Evolutionary conservation across 768 basidiomycete species (phyloP), one percentile per base, ranked within the genome.

Genomic region (Hebeloma cylindrosporum): DNA sequence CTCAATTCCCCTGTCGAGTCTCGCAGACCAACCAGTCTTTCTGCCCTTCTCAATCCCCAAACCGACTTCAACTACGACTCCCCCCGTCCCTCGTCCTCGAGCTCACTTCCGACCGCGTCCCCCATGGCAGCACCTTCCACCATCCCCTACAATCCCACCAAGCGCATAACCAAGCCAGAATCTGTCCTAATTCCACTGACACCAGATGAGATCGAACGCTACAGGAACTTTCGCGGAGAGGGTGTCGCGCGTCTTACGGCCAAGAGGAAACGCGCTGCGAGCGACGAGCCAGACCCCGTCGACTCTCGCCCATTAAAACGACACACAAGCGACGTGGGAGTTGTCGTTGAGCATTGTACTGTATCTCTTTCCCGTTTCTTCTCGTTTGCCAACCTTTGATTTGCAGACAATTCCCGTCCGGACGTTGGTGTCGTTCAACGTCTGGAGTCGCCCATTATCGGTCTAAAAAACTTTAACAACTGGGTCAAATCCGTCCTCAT

Each of bases 401-500:
- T 25, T 52, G 10, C 44, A 96, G 95, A 99, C 67, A 98, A 99
- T 64, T 77, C 82, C 10, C 81, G 96, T 8, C 93, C 93, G 5
- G 93, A 99, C 47, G 87, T 95, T 7, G 93, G 92, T 45, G 80
- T 91, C 22, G 74, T 81, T 7, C 83, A 88, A 57, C 88, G 96
- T 23, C 77, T 78, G 52, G 82, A 87, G 13, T 97, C 94, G 5
- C 92, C 93, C 31, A 99, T 98, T 56, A 92, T 96, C 43, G 96
- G 96, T 27, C 79, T 99, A 43, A 97, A 96, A 66, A 87, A 79
- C 61, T 99, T 98, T 71, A 99, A 99, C 70, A 99, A 99, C 70
- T 99, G 96, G 96, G 87, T 98, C 56, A 99, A 99, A 65, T 93
- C 92, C 7, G 94, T 98, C 13, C 75, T 98, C 50, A 96, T 99